Percentiles rank a stretch among this genome's conserved stretches.
Conservation (phyloP, 179 eudicot genomes). For the Corrigiola litoralis region DNA sequence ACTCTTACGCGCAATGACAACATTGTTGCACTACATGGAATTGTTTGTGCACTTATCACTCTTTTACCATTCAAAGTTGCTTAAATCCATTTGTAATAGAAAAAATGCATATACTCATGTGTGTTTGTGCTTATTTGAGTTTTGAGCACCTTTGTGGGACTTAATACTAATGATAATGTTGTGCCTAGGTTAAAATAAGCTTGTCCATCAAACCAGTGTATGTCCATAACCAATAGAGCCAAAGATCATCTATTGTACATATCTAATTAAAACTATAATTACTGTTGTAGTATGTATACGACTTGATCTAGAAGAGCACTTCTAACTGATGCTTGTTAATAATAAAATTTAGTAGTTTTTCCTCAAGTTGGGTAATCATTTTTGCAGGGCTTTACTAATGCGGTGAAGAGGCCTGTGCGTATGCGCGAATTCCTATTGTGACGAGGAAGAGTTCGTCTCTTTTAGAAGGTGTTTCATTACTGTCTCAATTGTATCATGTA, state of each 20-base stretch:
- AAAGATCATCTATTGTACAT: no score
- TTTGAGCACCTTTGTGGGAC: no score
- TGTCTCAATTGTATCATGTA: not conserved
- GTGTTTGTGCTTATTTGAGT: not conserved
- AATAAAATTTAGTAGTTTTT: not conserved
- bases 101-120: not conserved
- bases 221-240: no score
- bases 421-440: constrained; percentile 50
- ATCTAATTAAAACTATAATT: no score
- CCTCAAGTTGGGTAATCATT: constrained; percentile 2
- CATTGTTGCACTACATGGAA: not conserved
- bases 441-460: not conserved
- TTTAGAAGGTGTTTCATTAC: not conserved
- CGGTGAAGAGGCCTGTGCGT: constrained; percentile 93
- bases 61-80: not conserved
- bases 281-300: not conserved
- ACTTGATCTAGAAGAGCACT: not conserved
- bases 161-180: no score
- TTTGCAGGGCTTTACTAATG: constrained; percentile 94
- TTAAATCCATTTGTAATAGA: not conserved
- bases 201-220: no score
- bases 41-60: no score
- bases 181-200: no score
- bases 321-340: not conserved
- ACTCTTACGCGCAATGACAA: not conserved